Evolutionary conservation across 2,329 filamentous ascomycete genomes (phyloP), one percentile per base, ranked within the genome.

Genomic region (Xylariaceae sp.): DNA sequence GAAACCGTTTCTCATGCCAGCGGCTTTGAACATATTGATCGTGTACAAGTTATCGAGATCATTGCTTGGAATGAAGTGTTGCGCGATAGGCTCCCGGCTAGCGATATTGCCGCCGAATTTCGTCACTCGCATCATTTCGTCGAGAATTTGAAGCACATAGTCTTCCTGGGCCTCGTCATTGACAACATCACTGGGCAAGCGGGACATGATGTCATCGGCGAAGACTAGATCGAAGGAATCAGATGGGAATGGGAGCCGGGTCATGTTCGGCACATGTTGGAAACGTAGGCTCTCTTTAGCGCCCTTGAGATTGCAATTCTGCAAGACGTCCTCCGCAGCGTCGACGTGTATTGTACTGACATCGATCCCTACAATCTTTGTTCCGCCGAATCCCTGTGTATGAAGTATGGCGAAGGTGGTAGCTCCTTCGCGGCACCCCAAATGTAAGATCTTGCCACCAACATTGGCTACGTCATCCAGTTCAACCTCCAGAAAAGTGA

Each of bases 41-140:
- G 40, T 42, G 18, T 51, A 1, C 14, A 54, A 7, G 6, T 22
- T 18, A 17, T 16, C 28, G 40, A 54, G 43, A n/a, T 51, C 48
- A 2, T 28, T 2, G 14, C 19, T 41, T 17, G 51, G 47, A 17
- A 47, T 44, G 40, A 54, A 54, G 17, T 51, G 38, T 1, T 45
- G 44, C 6, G 34, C 39, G n/a, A 40, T 17, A 16, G 42, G 13
- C 31, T 50, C 51, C 12, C 44, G 47, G 17, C 43, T 28, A 41
- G 28, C 48, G 6, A 47, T 16, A 9, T 33, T 5, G 33, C 48
- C 45, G 38, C 31, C 11, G 13, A 42, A 42, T 28, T 42, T 50
- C 18, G 33, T 14, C 19, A 53, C 51, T 31, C 51, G 42, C 12
- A 41, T 14, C 51, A 53, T 53, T 42, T 49, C 51, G 4, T 7